These are phyloP conservation scores for Ceratobasidium sp. DNA, from an alignment of 1,284 basidiomycete species.

Conservation along the genomic window DNA sequence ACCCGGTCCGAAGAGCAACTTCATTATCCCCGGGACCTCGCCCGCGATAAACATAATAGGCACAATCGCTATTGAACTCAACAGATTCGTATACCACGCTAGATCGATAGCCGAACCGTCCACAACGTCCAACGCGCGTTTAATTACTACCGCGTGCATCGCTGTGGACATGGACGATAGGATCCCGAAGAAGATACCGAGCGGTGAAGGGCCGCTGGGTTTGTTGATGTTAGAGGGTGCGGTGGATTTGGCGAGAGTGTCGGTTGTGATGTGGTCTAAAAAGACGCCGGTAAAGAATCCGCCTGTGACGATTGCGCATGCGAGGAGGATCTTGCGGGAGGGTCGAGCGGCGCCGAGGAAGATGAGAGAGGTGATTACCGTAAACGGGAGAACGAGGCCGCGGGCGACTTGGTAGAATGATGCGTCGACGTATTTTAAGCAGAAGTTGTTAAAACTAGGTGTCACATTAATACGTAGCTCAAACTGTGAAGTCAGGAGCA, in stretches of 20 bases:
- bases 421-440: slow-evolving; percentile 91
- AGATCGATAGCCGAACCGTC: slow-evolving; percentile 82
- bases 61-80: slow-evolving; percentile 73
- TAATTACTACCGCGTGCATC: slow-evolving; percentile 88
- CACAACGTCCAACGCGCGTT: slow-evolving; percentile 80
- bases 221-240: not conserved
- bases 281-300: slow-evolving; percentile 91
- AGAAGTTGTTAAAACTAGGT: slow-evolving; percentile 87
- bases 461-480: slow-evolving; percentile 24
- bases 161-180: slow-evolving; percentile 83
- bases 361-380: slow-evolving; percentile 81
- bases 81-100: slow-evolving; percentile 87
- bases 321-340: slow-evolving; percentile 75
- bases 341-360: slow-evolving; percentile 77
- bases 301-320: slow-evolving; percentile 80
- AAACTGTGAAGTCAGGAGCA: slow-evolving; percentile 12
- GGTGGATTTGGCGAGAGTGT: slow-evolving; percentile 7
- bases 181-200: slow-evolving; percentile 82
- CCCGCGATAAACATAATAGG: slow-evolving; percentile 79
- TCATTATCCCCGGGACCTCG: slow-evolving; percentile 73
- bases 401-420: slow-evolving; percentile 93
- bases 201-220: slow-evolving; percentile 52
- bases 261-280: slow-evolving; percentile 76
- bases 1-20: slow-evolving; percentile 68
- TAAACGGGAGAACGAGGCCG: slow-evolving; percentile 89